Conservation (phyloP, 768 basidiomycete species). For the Chalciporus piperatus region DNA sequence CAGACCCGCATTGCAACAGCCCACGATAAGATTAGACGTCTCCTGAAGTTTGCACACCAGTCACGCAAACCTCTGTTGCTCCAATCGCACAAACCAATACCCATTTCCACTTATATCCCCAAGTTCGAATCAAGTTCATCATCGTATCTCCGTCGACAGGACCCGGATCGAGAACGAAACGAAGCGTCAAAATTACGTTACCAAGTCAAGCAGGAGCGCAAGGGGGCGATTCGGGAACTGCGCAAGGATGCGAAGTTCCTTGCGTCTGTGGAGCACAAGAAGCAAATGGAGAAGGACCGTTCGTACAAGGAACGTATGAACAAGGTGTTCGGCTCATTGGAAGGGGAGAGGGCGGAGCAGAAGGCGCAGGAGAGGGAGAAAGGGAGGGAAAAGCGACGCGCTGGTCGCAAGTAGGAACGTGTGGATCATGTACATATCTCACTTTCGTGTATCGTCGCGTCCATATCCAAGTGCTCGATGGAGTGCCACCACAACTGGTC, state of each 20-base stretch:
- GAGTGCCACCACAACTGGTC: too few relatives aligned
- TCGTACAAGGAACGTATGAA: conserved; percentile 82
- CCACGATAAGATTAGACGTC: conserved; percentile 50
- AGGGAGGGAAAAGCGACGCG: conserved; percentile 67
- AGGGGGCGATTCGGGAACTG: conserved; percentile 94
- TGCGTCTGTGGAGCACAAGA: conserved; percentile 81
- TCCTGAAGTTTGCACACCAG: conserved; percentile 72
- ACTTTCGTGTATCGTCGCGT: background rate
- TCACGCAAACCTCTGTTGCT: conserved; percentile 75
- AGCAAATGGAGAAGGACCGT: conserved; percentile 81
- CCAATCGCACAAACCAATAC: conserved; percentile 94
- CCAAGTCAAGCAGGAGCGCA: conserved; percentile 92
- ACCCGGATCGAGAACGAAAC: conserved; percentile 91
- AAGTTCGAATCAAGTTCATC: conserved; percentile 84
- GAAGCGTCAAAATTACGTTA: conserved; percentile 81
- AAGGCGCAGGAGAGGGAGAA: conserved; percentile 89
- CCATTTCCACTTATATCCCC: conserved; percentile 90
- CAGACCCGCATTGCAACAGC: conserved; percentile 49
- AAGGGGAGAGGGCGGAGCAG: conserved; percentile 91
- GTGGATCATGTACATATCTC: too few relatives aligned
- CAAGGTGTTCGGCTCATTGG: conserved; percentile 70
- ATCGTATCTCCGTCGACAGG: conserved; percentile 73
- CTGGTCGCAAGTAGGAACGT: conserved; percentile 63
- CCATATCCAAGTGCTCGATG: too few relatives aligned
- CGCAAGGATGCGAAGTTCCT: conserved; percentile 95